These are phyloP conservation scores for Aspergillus neoniger DNA, from an alignment of 2,329 filamentous ascomycete species.

Conservation along the genomic window DNA sequence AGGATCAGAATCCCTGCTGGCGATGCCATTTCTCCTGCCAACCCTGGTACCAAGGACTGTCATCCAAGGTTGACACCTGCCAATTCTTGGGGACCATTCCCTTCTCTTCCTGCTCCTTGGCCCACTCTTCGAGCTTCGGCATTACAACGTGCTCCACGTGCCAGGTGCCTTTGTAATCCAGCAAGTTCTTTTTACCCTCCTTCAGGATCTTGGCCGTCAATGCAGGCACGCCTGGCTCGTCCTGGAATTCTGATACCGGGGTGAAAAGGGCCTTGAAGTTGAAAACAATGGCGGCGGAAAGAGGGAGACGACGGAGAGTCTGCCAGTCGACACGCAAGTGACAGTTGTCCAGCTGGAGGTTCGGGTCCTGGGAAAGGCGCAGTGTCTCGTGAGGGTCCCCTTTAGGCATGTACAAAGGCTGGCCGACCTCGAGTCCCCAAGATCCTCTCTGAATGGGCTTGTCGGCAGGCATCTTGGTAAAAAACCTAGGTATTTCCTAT, in stretches of 20 bases:
- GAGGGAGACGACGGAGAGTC: constrained; percentile 74
- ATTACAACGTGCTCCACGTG: constrained; percentile 74
- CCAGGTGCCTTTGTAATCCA: constrained; percentile 82
- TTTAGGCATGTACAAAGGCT: constrained; percentile 73
- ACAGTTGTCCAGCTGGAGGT: constrained; percentile 60
- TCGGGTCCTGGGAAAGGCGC: constrained; percentile 59
- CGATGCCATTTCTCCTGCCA: constrained; percentile 76
- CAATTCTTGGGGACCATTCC: constrained; percentile 64
- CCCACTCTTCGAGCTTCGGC: constrained; percentile 65
- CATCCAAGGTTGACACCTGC: constrained; percentile 69
- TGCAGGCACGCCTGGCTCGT: constrained; percentile 72
- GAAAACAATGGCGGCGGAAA: constrained; percentile 76
- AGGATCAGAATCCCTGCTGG: constrained; percentile 59
- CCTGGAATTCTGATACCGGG: constrained; percentile 65
- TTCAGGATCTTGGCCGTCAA: constrained; percentile 68
- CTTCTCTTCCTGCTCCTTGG: constrained; percentile 64
- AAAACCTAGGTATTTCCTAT: constrained; percentile 59
- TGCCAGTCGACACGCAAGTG: constrained; percentile 85
- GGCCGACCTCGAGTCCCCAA: constrained; percentile 77
- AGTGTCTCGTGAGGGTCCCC: constrained; percentile 65
- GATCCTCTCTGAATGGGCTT: constrained; percentile 80
- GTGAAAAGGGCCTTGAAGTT: constrained; percentile 90
- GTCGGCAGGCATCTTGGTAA: constrained; percentile 72
- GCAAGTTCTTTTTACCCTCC: constrained; percentile 68
- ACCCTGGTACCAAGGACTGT: constrained; percentile 73